These are phyloP conservation scores for Yueomyces sp. DNA, from an alignment of 805 yeast species.

Conservation along the genomic window DNA sequence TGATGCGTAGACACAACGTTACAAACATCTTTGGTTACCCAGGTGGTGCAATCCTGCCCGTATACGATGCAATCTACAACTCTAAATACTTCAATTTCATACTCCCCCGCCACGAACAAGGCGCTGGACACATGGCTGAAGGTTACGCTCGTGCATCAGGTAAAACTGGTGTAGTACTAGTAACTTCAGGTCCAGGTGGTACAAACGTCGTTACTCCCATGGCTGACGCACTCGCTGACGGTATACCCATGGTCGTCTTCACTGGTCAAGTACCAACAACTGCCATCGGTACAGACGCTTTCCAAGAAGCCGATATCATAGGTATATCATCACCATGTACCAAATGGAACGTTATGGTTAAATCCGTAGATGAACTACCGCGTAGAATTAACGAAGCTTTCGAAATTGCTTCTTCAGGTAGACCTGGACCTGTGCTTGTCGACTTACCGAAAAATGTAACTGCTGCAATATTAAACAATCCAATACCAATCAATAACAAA, in stretches of 20 bases:
- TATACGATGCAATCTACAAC: slow-evolving; percentile 91
- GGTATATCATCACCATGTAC: slow-evolving; percentile 97
- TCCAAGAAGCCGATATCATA: slow-evolving; percentile 97
- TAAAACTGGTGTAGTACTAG: slow-evolving; percentile 94
- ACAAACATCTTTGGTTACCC: slow-evolving; percentile 97
- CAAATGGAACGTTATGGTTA: slow-evolving; percentile 99
- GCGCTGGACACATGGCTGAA: slow-evolving; percentile 99
- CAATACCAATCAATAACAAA: slow-evolving; percentile 61
- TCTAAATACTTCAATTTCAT: slow-evolving; percentile 81
- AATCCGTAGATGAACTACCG: slow-evolving; percentile 86
- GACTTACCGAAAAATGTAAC: slow-evolving; percentile 98
- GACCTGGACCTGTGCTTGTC: slow-evolving; percentile 97
- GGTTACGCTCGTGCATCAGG: slow-evolving; percentile 95
- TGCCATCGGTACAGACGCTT: slow-evolving; percentile 96
- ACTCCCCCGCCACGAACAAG: slow-evolving; percentile 94
- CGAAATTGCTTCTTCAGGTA: slow-evolving; percentile 88
- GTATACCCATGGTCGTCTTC: slow-evolving; percentile 92
- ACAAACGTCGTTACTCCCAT: slow-evolving; percentile 97
- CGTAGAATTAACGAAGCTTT: slow-evolving; percentile 94
- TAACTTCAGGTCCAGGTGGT: slow-evolving; percentile 99
- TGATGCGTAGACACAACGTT: slow-evolving; percentile 94
- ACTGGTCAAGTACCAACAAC: slow-evolving; percentile 95
- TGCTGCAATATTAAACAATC: slow-evolving; percentile 72
- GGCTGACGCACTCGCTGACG: slow-evolving; percentile 96
- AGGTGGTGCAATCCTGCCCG: slow-evolving; percentile 98